Evolutionary conservation across 805 yeast species (phyloP).

Genomic region (Candida coleopterorum): DNA sequence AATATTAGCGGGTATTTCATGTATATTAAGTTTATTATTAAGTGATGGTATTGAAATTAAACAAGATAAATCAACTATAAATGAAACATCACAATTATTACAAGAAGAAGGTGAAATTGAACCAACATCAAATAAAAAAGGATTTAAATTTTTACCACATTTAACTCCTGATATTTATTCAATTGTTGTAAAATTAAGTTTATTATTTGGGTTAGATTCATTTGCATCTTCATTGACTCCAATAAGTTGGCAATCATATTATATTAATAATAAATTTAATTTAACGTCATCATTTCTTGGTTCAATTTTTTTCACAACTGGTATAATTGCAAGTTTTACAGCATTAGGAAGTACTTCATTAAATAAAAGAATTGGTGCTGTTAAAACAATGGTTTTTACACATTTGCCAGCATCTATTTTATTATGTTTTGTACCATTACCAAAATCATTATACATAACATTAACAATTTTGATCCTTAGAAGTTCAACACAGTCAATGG

Average conservation of each 20-base stretch:
- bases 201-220: constrained; percentile 39
- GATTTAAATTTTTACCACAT: constrained; percentile 16
- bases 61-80: constrained; percentile 3
- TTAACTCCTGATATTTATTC: constrained; percentile 15
- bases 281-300: constrained; percentile 34
- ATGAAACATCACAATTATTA: constrained; percentile 16
- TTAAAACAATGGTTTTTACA: constrained; percentile 40
- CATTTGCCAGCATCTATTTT: constrained; percentile 42
- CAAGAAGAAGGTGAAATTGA: constrained; percentile 4
- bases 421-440: constrained; percentile 35
- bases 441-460: constrained; percentile 26
- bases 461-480: constrained; percentile 28
- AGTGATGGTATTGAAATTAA: constrained; percentile 15
- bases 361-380: constrained; percentile 41
- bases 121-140: constrained; percentile 1
- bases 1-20: constrained; percentile 15
- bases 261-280: constrained; percentile 33
- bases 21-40: constrained; percentile 15
- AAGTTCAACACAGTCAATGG: constrained; percentile 43
- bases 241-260: constrained; percentile 44
- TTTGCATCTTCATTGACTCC: constrained; percentile 42
- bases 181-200: constrained; percentile 28
- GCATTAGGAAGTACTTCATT: constrained; percentile 40
- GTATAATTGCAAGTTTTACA: constrained; percentile 34
- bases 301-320: constrained; percentile 33